Percentiles rank a stretch among this genome's conserved stretches.
Evolutionary conservation across 2,329 filamentous ascomycete genomes (phyloP).

Genomic region (Aspergillus intermedius): DNA sequence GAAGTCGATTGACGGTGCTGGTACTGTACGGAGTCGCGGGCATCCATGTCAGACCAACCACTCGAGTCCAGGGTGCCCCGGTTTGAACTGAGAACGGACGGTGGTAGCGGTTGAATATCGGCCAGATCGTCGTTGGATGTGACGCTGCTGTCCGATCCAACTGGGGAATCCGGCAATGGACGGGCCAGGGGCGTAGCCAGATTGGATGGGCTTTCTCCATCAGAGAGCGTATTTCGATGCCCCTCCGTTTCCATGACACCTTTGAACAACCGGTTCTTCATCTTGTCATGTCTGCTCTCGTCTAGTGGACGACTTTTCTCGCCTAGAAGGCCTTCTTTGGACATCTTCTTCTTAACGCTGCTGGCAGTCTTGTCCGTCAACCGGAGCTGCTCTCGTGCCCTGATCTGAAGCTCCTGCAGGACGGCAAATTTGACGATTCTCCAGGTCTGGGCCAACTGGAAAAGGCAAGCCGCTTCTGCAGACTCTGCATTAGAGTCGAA

Average conservation of each 20-base stretch:
- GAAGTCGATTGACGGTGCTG: slow-evolving; percentile 18
- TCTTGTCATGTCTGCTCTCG: slow-evolving; percentile 30
- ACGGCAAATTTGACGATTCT: slow-evolving; percentile 48
- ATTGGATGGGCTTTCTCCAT: slow-evolving; percentile 48
- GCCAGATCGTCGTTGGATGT: slow-evolving; percentile 29
- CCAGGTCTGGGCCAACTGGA: slow-evolving; percentile 54
- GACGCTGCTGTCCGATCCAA: slow-evolving; percentile 22
- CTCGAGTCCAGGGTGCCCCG: slow-evolving; percentile 21
- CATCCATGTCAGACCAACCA: slow-evolving; percentile 22
- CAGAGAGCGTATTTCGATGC: slow-evolving; percentile 24
- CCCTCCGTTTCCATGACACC: slow-evolving; percentile 34
- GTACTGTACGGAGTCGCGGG: slow-evolving; percentile 12
- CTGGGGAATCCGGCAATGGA: slow-evolving; percentile 40
- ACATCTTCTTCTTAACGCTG: slow-evolving; percentile 18
- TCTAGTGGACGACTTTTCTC: slow-evolving; percentile 23
- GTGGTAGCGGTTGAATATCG: slow-evolving; percentile 37
- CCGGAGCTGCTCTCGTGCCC: slow-evolving; percentile 28
- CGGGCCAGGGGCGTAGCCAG: slow-evolving; percentile 51
- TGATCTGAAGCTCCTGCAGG: slow-evolving; percentile 42
- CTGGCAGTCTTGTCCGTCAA: slow-evolving; percentile 15
- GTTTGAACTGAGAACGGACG: slow-evolving; percentile 37
- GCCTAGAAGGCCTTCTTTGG: slow-evolving; percentile 23
- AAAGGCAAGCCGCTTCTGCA: slow-evolving; percentile 45
- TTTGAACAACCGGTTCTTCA: slow-evolving; percentile 40
- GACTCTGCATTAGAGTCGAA: slow-evolving; percentile 50